Evolutionary conservation across 2,329 filamentous ascomycete genomes (phyloP), one percentile per base, ranked within the genome.

Genomic region (Talaromyces sp.): DNA sequence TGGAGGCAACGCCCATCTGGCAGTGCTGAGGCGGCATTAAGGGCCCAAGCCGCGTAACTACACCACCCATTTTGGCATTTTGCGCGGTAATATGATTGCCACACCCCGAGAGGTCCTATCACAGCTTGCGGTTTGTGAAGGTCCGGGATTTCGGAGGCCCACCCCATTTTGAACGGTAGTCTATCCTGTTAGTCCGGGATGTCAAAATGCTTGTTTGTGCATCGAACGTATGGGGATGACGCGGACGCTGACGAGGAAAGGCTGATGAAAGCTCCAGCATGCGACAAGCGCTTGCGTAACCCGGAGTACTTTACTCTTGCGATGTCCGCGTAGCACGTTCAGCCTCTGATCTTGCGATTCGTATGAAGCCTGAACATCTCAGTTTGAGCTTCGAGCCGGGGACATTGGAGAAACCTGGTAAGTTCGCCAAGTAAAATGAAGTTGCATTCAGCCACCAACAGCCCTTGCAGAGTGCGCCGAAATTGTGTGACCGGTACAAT

Each of bases 171-270:
- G 29, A 43, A n/a, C 40, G 19, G 59, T 51, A 61, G 45, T 27
- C 22, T 53, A 25, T 45, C 43, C 31, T 45, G 29, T 34, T 61
- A 61, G 31, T 17, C 19, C n/a, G 59, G n/a, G 1, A 51, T 31
- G 36, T 49, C 17, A 22, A 25, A 31, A 53, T 53, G 49, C 51
- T 54, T 54, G 29, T 34, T 54, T 31, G 11, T 29, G 17, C 27
- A 53, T 53, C 49, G 49, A 53, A 22, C 29, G 11, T 38, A 27
- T 31, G 54, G 31, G 17, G 63, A 40, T 64, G 63, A 64, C 63
- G 63, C 40, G 63, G 63, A 64, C 34, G 63, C 43, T 64, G 63
- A 64, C 63, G 63, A 64, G 63, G 51, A 63, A 59, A 45, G 40
- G 45, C 11, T 38, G 45, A 38, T 40, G 40, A 29, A 25, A 29